phyloP scores from a whole-genome alignment of 1,284 basidiomycete genomes.

The Tylopilus sp. region DNA sequence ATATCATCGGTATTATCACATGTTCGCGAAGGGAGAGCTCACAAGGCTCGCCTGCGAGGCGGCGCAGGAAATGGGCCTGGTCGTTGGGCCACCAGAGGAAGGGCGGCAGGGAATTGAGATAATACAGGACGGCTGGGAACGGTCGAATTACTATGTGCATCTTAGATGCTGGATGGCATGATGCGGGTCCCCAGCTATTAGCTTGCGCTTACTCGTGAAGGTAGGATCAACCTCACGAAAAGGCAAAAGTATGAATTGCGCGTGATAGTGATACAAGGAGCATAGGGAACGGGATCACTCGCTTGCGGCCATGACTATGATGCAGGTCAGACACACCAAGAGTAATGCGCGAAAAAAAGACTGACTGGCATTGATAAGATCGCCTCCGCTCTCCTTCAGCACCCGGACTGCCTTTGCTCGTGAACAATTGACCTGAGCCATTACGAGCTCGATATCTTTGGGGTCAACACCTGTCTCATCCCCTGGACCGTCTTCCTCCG shows the following conservation, averaged over 20 bases:
- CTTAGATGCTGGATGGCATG: slow-evolving; percentile 54
- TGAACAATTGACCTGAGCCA: slow-evolving; percentile 80
- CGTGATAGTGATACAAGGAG: slow-evolving; percentile 26
- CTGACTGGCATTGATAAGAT: slow-evolving; percentile 93
- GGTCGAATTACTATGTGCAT: slow-evolving; percentile 80
- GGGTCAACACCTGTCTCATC: slow-evolving; percentile 85
- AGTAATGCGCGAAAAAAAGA: slow-evolving; percentile 26
- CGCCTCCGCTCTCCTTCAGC: slow-evolving; percentile 85
- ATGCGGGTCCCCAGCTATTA: slow-evolving; percentile 5
- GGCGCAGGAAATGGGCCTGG: slow-evolving; percentile 54
- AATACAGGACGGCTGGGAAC: slow-evolving; percentile 78
- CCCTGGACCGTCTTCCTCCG: slow-evolving; percentile 72
- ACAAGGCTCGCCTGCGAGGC: slow-evolving; percentile 57
- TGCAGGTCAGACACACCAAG: slow-evolving; percentile 51
- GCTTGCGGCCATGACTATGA: slow-evolving; percentile 35
- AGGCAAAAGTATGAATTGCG: slow-evolving; percentile 24
- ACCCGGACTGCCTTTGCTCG: slow-evolving; percentile 86
- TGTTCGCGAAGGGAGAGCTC: slow-evolving; percentile 83
- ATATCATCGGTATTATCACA: slow-evolving; percentile 90
- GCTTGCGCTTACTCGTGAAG: not conserved
- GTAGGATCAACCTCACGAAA: not conserved
- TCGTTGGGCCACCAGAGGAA: slow-evolving; percentile 38
- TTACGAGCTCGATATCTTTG: slow-evolving; percentile 95
- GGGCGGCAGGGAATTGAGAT: slow-evolving; percentile 53
- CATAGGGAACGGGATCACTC: slow-evolving; percentile 24